Percentiles rank a stretch among this genome's conserved stretches.
These are phyloP conservation scores for Lodderomyces beijingensis DNA, from an alignment of 1,139 yeast genomes.

Conservation along the genomic window DNA sequence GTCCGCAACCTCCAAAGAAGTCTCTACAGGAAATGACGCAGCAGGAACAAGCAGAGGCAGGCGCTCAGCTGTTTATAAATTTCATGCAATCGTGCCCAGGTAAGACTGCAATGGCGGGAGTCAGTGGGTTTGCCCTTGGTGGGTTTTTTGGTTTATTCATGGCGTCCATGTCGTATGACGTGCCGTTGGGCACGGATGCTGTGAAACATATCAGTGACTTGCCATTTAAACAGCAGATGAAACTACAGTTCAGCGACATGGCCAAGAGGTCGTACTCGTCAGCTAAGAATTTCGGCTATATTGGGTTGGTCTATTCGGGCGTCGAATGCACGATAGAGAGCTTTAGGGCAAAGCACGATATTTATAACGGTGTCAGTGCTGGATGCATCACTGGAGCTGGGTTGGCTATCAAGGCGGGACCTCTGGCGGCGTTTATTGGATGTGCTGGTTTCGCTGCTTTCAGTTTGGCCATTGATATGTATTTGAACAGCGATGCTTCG, in stretches of 20 bases:
- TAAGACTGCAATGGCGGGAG: conserved; percentile 87
- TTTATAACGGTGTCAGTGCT: conserved; percentile 87
- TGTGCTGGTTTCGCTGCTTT: conserved; percentile 98
- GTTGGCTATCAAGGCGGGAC: conserved; percentile 86
- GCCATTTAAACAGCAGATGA: conserved; percentile 92
- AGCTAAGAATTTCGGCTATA: conserved; percentile 92
- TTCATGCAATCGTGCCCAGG: conserved; percentile 96
- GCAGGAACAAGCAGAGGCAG: conserved; percentile 89
- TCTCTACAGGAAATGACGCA: conserved; percentile 70
- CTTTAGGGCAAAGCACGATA: conserved; percentile 85
- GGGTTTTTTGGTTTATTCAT: conserved; percentile 94
- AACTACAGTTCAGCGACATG: conserved; percentile 87
- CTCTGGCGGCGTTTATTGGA: conserved; percentile 85
- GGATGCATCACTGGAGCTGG: conserved; percentile 96
- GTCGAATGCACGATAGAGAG: conserved; percentile 90
- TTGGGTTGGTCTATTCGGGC: conserved; percentile 91
- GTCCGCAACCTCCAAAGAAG: conserved; percentile 27
- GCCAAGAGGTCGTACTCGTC: conserved; percentile 78
- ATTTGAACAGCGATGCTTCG: conserved; percentile 80
- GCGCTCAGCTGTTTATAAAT: conserved; percentile 79
- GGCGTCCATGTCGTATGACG: conserved; percentile 91
- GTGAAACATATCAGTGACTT: conserved; percentile 63
- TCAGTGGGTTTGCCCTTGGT: conserved; percentile 90
- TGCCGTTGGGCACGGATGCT: conserved; percentile 62
- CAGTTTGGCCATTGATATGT: conserved; percentile 87